A percentile compares a stretch with the other conserved stretches of the same genome.
These are phyloP conservation scores for Nectriaceae sp. DNA, from an alignment of 2,329 filamentous ascomycete species.

Conservation along the genomic window DNA sequence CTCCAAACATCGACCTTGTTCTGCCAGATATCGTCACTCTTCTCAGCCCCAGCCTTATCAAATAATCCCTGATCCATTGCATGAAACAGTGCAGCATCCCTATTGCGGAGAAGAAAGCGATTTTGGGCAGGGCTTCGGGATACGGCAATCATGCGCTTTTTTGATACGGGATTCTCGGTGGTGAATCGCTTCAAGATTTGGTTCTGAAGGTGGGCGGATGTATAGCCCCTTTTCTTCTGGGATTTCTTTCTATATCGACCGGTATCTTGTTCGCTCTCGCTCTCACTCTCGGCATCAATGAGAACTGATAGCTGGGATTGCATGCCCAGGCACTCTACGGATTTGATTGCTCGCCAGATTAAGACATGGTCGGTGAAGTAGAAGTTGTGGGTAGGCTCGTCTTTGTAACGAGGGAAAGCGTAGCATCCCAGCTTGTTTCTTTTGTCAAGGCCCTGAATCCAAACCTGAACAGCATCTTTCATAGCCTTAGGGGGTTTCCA, in stretches of 20 bases:
- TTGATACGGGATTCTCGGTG: conserved; percentile 2
- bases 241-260: neutral
- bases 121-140: conserved; percentile 1
- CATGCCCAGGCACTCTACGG: neutral
- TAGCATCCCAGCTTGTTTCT: neutral
- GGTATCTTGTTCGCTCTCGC: neutral
- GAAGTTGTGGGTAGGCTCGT: neutral
- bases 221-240: neutral
- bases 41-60: neutral
- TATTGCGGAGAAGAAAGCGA: conserved; percentile 1
- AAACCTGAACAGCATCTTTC: neutral
- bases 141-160: conserved; percentile 2
- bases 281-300: neutral
- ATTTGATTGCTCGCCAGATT: conserved; percentile 2
- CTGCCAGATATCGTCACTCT: neutral
- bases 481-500: neutral
- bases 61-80: neutral
- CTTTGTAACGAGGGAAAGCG: neutral
- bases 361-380: neutral
- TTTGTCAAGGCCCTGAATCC: neutral
- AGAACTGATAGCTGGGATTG: neutral
- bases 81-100: neutral
- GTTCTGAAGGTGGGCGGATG: neutral
- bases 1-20: conserved; percentile 2
- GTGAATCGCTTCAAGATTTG: conserved; percentile 3